These are phyloP conservation scores for Myochromella boudieri DNA, from an alignment of 768 basidiomycete genomes.

Conservation along the genomic window DNA sequence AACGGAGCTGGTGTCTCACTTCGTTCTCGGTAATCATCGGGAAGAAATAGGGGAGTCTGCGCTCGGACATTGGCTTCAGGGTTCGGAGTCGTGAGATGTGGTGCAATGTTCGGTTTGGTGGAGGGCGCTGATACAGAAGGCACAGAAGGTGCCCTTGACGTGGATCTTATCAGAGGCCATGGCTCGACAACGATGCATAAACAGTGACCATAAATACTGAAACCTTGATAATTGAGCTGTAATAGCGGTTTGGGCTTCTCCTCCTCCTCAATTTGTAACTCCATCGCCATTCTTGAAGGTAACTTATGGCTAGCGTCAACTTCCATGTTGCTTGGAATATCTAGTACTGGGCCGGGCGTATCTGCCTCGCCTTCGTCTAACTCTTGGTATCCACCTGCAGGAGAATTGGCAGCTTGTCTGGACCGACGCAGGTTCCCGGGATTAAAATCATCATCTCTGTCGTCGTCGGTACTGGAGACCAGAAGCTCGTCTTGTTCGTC, in stretches of 20 bases:
- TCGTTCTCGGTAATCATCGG: constrained; percentile 51
- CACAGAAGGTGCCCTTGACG: constrained; percentile 28
- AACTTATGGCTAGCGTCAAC: constrained; percentile 10
- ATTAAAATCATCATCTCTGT: constrained; percentile 7
- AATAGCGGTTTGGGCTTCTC: constrained; percentile 76
- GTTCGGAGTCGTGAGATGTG: constrained; percentile 26
- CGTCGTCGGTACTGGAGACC: constrained; percentile 17
- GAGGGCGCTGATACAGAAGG: constrained; percentile 17
- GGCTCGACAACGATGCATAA: constrained; percentile 85
- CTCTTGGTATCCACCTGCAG: constrained; percentile 2
- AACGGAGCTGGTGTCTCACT: constrained; percentile 38
- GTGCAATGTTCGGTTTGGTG: constrained; percentile 32
- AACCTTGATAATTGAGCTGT: constrained; percentile 67
- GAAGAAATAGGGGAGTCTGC: constrained; percentile 72
- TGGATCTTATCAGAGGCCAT: constrained; percentile 54
- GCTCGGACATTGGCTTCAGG: constrained; percentile 27
- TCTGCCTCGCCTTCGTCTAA: constrained; percentile 18
- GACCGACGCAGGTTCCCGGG: constrained; percentile 8
- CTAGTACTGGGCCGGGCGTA: not conserved
- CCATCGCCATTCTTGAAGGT: constrained; percentile 28
- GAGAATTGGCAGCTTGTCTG: constrained; percentile 2
- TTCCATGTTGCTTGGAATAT: constrained; percentile 5
- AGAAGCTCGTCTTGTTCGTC: constrained; percentile 22
- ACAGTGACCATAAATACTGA: constrained; percentile 68
- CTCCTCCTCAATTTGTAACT: constrained; percentile 59